These are phyloP conservation scores for Ganoderma leucocontextum DNA, from an alignment of 1,284 basidiomycete species.

Conservation along the genomic window DNA sequence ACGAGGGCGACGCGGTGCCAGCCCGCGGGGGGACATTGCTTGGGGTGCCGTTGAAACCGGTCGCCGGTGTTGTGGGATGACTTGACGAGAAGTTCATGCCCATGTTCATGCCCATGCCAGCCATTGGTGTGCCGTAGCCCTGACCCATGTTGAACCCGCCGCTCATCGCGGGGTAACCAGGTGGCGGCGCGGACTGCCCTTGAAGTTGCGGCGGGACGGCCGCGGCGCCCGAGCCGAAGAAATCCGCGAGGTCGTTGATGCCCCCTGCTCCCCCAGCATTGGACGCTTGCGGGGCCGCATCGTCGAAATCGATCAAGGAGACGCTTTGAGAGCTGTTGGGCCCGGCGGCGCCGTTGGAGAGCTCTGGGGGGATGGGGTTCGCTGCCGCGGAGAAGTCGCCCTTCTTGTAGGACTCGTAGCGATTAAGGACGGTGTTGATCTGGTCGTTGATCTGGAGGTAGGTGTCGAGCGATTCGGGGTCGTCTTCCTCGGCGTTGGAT, in stretches of 20 bases:
- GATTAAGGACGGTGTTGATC: slow-evolving; percentile 91
- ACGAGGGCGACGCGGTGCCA: slow-evolving; percentile 31
- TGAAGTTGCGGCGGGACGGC: slow-evolving; percentile 10
- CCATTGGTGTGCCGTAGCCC: slow-evolving; percentile 2
- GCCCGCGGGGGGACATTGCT: slow-evolving; percentile 22
- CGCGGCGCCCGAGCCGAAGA: slow-evolving; percentile 42
- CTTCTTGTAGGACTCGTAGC: slow-evolving; percentile 92
- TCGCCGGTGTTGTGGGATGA: slow-evolving; percentile 20
- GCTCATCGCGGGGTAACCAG: slow-evolving; percentile 10
- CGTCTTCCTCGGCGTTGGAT: slow-evolving; percentile 86
- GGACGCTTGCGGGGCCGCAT: slow-evolving; percentile 44
- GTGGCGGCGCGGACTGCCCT: slow-evolving; percentile 20
- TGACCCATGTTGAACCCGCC: slow-evolving; percentile 20
- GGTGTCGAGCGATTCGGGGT: slow-evolving; percentile 90
- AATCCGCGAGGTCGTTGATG: slow-evolving; percentile 64
- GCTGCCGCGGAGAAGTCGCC: slow-evolving; percentile 82
- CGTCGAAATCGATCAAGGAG: slow-evolving; percentile 82
- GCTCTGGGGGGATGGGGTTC: slow-evolving; percentile 69
- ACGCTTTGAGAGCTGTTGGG: slow-evolving; percentile 40
- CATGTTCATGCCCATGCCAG: slow-evolving; percentile 24
- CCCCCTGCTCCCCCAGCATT: slow-evolving; percentile 21
- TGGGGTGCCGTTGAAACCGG: slow-evolving; percentile 15
- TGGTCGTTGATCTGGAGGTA: slow-evolving; percentile 97
- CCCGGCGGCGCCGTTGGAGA: slow-evolving; percentile 42
- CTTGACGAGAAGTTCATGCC: slow-evolving; percentile 20